phyloP scores from a whole-genome alignment of 495 filamentous ascomycete genomes.

The Elasticomyces elasticus region DNA sequence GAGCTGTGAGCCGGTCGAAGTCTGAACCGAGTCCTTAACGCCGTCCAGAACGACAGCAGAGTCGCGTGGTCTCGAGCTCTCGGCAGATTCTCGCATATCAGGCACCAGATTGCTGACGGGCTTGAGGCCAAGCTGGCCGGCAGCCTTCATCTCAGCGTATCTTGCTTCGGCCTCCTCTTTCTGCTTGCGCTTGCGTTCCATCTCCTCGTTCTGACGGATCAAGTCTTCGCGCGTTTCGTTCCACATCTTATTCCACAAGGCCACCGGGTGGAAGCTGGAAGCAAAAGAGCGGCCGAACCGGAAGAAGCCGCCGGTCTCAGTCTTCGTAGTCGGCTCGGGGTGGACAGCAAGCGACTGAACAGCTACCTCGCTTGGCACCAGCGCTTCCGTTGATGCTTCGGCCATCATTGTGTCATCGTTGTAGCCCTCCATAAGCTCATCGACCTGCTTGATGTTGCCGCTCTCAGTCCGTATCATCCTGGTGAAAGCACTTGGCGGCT shows the following conservation, averaged over 20 bases:
- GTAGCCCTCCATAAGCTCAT: slow-evolving; percentile 28
- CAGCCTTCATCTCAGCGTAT: slow-evolving; percentile 54
- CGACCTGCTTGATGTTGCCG: slow-evolving; percentile 18
- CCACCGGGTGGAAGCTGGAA: slow-evolving; percentile 20
- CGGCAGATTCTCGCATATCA: background rate
- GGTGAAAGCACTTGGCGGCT: slow-evolving; percentile 24
- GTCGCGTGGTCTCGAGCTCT: background rate
- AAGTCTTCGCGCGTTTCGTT: slow-evolving; percentile 20
- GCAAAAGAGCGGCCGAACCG: slow-evolving; percentile 21
- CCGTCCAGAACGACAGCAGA: slow-evolving; percentile 17
- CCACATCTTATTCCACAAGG: slow-evolving; percentile 23
- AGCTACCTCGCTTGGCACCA: background rate
- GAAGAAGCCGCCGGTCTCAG: slow-evolving; percentile 15
- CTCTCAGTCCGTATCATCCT: slow-evolving; percentile 18
- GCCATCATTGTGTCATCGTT: background rate
- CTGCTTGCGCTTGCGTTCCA: slow-evolving; percentile 22
- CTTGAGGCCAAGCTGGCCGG: slow-evolving; percentile 42
- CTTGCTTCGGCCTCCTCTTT: slow-evolving; percentile 36
- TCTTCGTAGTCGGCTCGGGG: background rate
- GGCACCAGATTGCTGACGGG: slow-evolving; percentile 2
- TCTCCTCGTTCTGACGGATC: slow-evolving; percentile 25
- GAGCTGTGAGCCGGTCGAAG: background rate
- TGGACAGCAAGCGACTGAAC: background rate
- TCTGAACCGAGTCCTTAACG: background rate
- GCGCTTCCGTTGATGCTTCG: background rate